Base-by-base conservation (phyloP, 2,329 filamentous ascomycete genomes). In the Fonsecaea pugnacius region DNA sequence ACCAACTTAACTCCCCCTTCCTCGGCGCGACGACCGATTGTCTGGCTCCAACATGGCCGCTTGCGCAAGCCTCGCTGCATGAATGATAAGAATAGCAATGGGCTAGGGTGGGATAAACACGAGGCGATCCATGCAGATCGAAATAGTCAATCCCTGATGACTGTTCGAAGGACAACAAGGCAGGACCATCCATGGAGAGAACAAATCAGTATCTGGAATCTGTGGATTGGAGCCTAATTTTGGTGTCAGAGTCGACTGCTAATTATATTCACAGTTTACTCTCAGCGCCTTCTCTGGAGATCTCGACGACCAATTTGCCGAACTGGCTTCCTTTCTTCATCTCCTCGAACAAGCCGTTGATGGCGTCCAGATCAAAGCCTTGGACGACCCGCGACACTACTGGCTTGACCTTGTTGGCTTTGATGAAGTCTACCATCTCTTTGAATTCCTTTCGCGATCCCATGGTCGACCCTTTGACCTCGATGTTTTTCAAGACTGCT, bases 341-440 rank as follows among this genome's bases (percentile, higher is more conserved):
- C 57, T 96, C 92, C 46, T 91, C 88, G 75, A 96, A 98, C 58
- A 97, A 76, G 0, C 82, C 82, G 65, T 98, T 87, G 60, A 98
- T 91, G n/a, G 81, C 89, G n/a, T 87, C 83, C 6, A 96, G 71
- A 58, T 90, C 87, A 70, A 96, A 77, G 0, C 91, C 91, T 70
- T 86, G 86, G 14, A 91, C 85, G 0, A 88, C 85, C 58, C 89
- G 84, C 68, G 90, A 95, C 0, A 98, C 85, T 3, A 96, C 82
- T 0, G 94, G 93, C 60, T 81, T 84, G 66, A 97, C 88, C 73
- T 89, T 85, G 69, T 91, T 87, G 68, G 87, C 78, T 12, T 83
- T 82, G 38, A 97, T 90, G 78, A 96, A 96, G 1, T 84, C 82
- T 5, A 97, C 83, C 92, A 98, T 96, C 24, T 95, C 91, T n/a